Evolutionary conservation across 306 rosid genomes (phyloP).

Genomic region (Lathyrus aphaca): DNA sequence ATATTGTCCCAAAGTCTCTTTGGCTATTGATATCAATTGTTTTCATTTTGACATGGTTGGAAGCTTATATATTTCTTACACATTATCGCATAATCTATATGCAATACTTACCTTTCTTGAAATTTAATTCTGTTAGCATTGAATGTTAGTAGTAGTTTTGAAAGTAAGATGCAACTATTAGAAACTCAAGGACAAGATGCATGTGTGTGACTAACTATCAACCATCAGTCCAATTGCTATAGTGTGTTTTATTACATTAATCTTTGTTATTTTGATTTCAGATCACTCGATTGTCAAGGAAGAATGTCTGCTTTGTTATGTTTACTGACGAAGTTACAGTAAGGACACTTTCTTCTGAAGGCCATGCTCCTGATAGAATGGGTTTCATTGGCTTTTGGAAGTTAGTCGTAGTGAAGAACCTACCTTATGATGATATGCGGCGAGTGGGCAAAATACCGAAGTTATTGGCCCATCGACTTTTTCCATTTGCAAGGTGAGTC

Average conservation of each 20-base stretch:
- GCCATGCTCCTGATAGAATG: conserved; percentile 75
- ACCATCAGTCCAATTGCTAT: too few relatives aligned
- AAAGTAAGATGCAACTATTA: neutral
- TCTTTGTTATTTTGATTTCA: conserved; percentile 49
- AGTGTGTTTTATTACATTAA: conserved; percentile 17
- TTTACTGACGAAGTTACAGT: conserved; percentile 81
- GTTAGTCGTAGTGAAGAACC: conserved; percentile 81
- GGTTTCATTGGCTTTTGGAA: conserved; percentile 96
- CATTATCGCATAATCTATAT: conserved; percentile 21
- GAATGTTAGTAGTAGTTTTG: neutral
- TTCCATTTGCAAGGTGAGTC: conserved; percentile 92
- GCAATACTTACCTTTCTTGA: conserved; percentile 18
- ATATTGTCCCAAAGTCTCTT: conserved; percentile 21
- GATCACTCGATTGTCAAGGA: conserved; percentile 87
- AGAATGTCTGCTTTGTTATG: conserved; percentile 95
- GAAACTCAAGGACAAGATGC: neutral
- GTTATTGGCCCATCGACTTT: conserved; percentile 90
- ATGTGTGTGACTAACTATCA: too few relatives aligned
- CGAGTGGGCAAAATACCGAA: conserved; percentile 96
- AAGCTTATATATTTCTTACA: neutral
- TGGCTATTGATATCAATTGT: neutral
- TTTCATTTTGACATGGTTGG: neutral
- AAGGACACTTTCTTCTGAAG: conserved; percentile 70
- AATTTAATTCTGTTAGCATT: conserved; percentile 9
- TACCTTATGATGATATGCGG: conserved; percentile 89